A percentile compares a stretch with the other conserved stretches of the same genome.
Conservation (phyloP, 1,284 basidiomycete genomes). For the Heterobasidion parviporum region DNA sequence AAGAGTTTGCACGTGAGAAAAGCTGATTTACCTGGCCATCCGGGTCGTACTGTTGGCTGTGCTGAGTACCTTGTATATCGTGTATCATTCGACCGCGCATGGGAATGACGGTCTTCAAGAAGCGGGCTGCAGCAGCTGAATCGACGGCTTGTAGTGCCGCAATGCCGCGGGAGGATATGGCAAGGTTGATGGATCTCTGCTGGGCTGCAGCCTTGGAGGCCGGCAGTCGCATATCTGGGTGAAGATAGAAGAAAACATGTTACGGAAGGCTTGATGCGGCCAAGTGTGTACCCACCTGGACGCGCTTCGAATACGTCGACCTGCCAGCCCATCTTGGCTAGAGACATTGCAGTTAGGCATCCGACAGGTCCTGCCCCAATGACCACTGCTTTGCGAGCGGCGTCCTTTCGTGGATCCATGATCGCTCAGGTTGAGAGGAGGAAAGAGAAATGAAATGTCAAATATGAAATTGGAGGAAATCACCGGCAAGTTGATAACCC, state of each 20-base stretch:
- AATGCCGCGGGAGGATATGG: constrained; percentile 90
- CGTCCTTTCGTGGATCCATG: not conserved
- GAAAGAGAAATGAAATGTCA: not conserved
- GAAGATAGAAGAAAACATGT: constrained; percentile 10
- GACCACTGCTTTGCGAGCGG: constrained; percentile 42
- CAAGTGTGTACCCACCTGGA: constrained; percentile 49
- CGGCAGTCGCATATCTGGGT: constrained; percentile 61
- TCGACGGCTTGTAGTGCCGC: constrained; percentile 80
- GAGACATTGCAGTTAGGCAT: constrained; percentile 80
- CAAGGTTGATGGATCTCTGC: constrained; percentile 92
- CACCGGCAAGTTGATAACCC: not conserved
- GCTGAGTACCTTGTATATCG: constrained; percentile 55
- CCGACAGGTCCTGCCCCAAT: constrained; percentile 94
- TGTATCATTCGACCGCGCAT: constrained; percentile 98
- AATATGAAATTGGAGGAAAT: not conserved
- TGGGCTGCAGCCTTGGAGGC: constrained; percentile 54
- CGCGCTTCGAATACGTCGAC: constrained; percentile 89
- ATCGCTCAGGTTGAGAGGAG: not conserved
- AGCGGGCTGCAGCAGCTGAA: constrained; percentile 62
- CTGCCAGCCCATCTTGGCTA: constrained; percentile 84
- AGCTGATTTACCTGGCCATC: constrained; percentile 62
- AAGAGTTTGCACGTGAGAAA: constrained; percentile 10
- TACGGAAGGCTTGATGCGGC: not conserved
- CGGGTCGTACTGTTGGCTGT: constrained; percentile 84
- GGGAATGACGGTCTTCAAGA: constrained; percentile 80